Evolutionary conservation across 2,329 filamentous ascomycete species (phyloP).

Genomic region (Monilinia fructicola): DNA sequence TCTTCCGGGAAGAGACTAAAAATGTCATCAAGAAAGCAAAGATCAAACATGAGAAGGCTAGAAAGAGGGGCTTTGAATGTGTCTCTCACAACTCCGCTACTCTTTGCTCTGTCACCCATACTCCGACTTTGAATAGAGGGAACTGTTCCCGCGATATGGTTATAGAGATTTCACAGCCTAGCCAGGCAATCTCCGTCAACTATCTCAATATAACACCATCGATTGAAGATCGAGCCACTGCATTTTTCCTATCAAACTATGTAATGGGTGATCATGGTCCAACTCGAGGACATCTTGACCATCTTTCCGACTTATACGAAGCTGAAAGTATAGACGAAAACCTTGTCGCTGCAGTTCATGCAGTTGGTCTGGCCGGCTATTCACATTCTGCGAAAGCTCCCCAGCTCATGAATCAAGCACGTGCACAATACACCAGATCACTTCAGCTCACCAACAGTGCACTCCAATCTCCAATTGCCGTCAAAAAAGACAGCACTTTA

Average conservation of each 20-base stretch:
- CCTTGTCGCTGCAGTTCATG: slow-evolving; percentile 51
- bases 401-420: slow-evolving; percentile 49
- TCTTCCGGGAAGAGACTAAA: slow-evolving; percentile 58
- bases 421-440: slow-evolving; percentile 52
- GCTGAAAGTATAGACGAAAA: slow-evolving; percentile 45
- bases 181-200: slow-evolving; percentile 26
- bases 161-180: not conserved
- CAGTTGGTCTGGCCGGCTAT: slow-evolving; percentile 54
- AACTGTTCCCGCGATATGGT: not conserved
- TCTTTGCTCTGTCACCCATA: too few species aligned
- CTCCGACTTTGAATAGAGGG: not conserved
- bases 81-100: not conserved
- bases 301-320: slow-evolving; percentile 53
- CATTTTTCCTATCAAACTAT: slow-evolving; percentile 35
- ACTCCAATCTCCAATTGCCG: slow-evolving; percentile 48
- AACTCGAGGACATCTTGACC: slow-evolving; percentile 53
- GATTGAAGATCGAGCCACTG: slow-evolving; percentile 35
- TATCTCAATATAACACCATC: slow-evolving; percentile 36
- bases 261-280: slow-evolving; percentile 43
- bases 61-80: not conserved
- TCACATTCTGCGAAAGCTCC: slow-evolving; percentile 43
- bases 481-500: slow-evolving; percentile 55
- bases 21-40: slow-evolving; percentile 52
- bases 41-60: slow-evolving; percentile 34
- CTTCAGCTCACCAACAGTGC: slow-evolving; percentile 52